phyloP scores from a whole-genome alignment of 2,329 filamentous ascomycete genomes.

The Kalmusia sp. region DNA sequence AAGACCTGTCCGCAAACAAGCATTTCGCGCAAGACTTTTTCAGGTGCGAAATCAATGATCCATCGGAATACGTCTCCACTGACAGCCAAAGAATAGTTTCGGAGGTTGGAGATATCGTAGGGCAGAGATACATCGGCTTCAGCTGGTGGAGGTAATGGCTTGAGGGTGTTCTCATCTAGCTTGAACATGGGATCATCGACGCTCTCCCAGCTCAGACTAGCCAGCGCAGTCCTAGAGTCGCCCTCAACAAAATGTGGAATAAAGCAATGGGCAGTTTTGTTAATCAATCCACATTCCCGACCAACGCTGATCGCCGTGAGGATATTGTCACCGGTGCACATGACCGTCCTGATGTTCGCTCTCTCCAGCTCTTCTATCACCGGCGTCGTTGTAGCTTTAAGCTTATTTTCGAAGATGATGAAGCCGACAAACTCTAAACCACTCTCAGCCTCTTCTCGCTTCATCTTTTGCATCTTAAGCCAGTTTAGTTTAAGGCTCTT shows the following conservation, averaged over 20 bases:
- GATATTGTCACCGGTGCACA: slow-evolving; percentile 99
- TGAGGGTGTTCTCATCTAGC: slow-evolving; percentile 79
- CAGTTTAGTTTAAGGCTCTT: slow-evolving; percentile 91
- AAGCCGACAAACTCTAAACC: slow-evolving; percentile 90
- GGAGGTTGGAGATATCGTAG: slow-evolving; percentile 80
- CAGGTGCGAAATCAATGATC: slow-evolving; percentile 88
- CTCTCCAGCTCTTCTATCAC: slow-evolving; percentile 82
- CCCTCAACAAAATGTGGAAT: slow-evolving; percentile 87
- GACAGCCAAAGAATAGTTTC: slow-evolving; percentile 87
- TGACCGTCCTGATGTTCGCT: slow-evolving; percentile 86
- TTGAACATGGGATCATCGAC: slow-evolving; percentile 84
- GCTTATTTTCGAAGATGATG: slow-evolving; percentile 98
- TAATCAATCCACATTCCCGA: slow-evolving; percentile 84
- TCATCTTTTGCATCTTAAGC: slow-evolving; percentile 96
- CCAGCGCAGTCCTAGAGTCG: slow-evolving; percentile 74
- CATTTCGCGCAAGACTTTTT: slow-evolving; percentile 84
- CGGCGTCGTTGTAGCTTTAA: slow-evolving; percentile 83
- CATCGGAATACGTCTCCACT: slow-evolving; percentile 95
- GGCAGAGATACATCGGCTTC: slow-evolving; percentile 83
- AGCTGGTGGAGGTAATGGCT: slow-evolving; percentile 75
- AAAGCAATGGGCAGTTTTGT: slow-evolving; percentile 85
- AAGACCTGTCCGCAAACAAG: slow-evolving; percentile 92
- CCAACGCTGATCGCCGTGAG: slow-evolving; percentile 95
- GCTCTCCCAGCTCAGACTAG: slow-evolving; percentile 86
- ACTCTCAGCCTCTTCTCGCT: slow-evolving; percentile 81